Evolutionary conservation across 2,329 filamentous ascomycete genomes (phyloP).

Genomic region (Stagonosporopsis tanaceti): DNA sequence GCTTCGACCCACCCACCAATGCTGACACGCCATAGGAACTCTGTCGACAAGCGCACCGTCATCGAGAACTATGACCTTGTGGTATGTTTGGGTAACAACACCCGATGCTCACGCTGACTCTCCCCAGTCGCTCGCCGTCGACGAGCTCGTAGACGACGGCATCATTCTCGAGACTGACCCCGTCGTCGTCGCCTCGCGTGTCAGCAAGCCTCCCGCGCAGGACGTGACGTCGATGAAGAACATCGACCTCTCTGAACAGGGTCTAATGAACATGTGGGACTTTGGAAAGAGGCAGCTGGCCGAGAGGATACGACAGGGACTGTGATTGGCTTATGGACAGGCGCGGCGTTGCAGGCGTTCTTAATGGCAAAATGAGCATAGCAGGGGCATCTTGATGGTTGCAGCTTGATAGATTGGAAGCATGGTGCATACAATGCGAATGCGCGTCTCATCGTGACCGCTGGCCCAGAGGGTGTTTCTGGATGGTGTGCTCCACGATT

Average conservation of each 20-base stretch:
- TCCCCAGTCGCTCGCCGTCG: constrained; percentile 86
- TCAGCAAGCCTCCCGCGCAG: constrained; percentile 89
- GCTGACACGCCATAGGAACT: constrained; percentile 68
- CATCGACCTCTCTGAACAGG: constrained; percentile 95
- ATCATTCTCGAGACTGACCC: constrained; percentile 98
- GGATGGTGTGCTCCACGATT: neutral
- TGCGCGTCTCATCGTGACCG: constrained; percentile 16
- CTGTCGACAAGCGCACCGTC: constrained; percentile 95
- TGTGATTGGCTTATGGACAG: constrained; percentile 31
- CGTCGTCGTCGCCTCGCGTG: constrained; percentile 88
- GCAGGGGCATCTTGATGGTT: constrained; percentile 21
- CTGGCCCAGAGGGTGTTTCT: constrained; percentile 5
- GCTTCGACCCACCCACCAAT: neutral
- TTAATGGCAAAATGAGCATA: constrained; percentile 29
- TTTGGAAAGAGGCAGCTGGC: constrained; percentile 91
- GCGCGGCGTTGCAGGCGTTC: constrained; percentile 46
- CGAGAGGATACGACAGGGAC: constrained; percentile 85
- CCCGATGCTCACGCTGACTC: constrained; percentile 67
- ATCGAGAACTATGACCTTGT: constrained; percentile 99
- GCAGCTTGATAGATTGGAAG: constrained; percentile 21
- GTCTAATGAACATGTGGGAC: constrained; percentile 91
- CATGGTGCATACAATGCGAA: constrained; percentile 10
- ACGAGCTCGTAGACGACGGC: constrained; percentile 74
- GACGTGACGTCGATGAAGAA: constrained; percentile 89
- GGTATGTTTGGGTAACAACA: constrained; percentile 30